Evolutionary conservation across 257 asterid genomes (phyloP).

Genomic region (Solanum sitiens): DNA sequence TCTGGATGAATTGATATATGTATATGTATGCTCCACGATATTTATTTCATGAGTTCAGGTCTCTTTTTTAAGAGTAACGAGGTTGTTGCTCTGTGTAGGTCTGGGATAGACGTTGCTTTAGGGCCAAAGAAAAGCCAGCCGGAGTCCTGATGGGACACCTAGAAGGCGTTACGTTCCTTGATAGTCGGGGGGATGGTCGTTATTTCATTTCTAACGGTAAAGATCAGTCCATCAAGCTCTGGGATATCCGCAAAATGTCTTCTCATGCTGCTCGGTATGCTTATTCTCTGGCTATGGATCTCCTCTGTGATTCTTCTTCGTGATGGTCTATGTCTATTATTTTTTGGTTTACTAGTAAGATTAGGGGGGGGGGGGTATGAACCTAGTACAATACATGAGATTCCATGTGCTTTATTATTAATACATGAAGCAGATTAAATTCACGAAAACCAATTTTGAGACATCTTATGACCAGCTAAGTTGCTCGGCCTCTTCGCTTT

Average conservation of each 20-base stretch:
- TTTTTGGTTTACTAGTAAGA: neutral
- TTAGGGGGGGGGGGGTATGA: neutral
- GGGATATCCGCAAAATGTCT: conserved; percentile 90
- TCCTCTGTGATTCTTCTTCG: neutral
- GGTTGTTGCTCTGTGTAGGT: conserved; percentile 30
- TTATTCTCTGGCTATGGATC: neutral
- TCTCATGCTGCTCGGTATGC: conserved; percentile 43
- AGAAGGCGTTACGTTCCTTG: conserved; percentile 77
- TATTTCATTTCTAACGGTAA: conserved; percentile 82
- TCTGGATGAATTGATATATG: neutral
- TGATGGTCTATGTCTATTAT: neutral
- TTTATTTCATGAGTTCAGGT: neutral
- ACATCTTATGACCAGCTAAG: neutral
- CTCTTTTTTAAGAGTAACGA: neutral
- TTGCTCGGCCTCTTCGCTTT: neutral
- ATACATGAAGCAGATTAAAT: neutral
- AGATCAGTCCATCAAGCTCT: conserved; percentile 79
- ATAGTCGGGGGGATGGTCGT: conserved; percentile 81
- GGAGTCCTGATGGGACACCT: conserved; percentile 79
- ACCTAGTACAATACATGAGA: neutral
- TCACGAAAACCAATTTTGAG: neutral
- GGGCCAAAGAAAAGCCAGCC: conserved; percentile 56
- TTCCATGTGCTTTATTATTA: neutral
- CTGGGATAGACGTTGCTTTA: conserved; percentile 86
- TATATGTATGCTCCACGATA: neutral